Evolutionary conservation across 2,329 filamentous ascomycete genomes (phyloP), one percentile per base, ranked within the genome.

Genomic region (Trichoderma arundinaceum): DNA sequence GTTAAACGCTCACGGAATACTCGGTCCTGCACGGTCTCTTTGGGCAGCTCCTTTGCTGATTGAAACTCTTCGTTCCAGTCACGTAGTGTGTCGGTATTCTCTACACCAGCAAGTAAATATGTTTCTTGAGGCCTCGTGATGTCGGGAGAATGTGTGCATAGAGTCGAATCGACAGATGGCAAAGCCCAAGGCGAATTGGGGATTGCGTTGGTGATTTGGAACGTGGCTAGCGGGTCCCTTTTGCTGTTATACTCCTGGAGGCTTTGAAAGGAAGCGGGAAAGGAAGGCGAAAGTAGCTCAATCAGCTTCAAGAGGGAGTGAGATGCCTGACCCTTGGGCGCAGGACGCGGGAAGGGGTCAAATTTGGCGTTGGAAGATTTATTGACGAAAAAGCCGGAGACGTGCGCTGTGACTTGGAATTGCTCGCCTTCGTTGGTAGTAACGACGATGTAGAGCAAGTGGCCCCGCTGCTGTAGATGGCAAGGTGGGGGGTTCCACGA

Each of bases 1-100:
- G 95, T 91, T 64, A 99, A 84, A 38, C 95, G 89, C 78, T 99
- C 95, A 35, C 95, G 88, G 85, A 98, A 98, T 17, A 99, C 94
- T 62, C 94, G 89, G 75, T 99, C 95, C 77, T 97, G 94, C 10
- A 99, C 91, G 7, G 89, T 92, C 69, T 97, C 94, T 75, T 93
- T 94, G 39, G 94, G 94, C 69, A 99, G 85, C 78, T 99, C 95
- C 73, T 92, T 90, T 10, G 95, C 97, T 2, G 94, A 97, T 78
- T 99, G 95, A 75, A 99, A 96, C 76, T 99, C 95, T 77, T 99
- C 95, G 73, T 99, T 99, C 94, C 96, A 99, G 78, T 99, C 95
- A 66, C 95, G 88, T 69, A 99, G 83, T 4, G 93, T 97, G 75
- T 99, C 95, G 0, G 92, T 92, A 76, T 94, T 97, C 74, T 99